A percentile compares a stretch with the other conserved stretches of the same genome.
Conservation (phyloP, 1,284 basidiomycete genomes). For the Cerioporus squamosus region DNA sequence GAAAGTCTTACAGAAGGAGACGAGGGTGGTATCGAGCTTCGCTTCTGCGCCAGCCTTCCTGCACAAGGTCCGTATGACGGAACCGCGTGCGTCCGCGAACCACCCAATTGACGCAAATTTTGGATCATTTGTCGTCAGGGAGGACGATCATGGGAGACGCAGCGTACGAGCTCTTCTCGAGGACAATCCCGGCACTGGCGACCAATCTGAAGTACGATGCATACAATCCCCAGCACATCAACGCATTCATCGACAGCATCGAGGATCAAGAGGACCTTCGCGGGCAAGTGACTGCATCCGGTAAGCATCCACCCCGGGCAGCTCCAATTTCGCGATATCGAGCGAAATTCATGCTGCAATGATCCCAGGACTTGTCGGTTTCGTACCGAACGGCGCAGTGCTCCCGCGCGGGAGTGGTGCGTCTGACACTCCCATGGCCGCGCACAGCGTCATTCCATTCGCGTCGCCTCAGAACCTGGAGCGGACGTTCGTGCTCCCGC, state of each 20-base stretch:
- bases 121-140: constrained; percentile 1
- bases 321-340: no score
- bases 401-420: constrained; percentile 27
- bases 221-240: constrained; percentile 7
- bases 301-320: background rate
- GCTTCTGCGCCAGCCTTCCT: constrained; percentile 26
- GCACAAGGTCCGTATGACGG: constrained; percentile 18
- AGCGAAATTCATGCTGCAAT: background rate
- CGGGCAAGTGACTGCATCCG: constrained; percentile 3
- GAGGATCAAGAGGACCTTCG: constrained; percentile 27
- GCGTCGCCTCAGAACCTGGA: constrained; percentile 22
- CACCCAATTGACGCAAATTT: background rate
- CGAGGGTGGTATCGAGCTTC: constrained; percentile 17
- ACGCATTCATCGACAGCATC: constrained; percentile 20
- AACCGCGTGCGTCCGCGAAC: no score
- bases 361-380: constrained; percentile 23
- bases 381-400: constrained; percentile 26
- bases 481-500: constrained; percentile 19
- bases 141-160: constrained; percentile 21
- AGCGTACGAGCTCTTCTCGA: constrained; percentile 17
- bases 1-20: background rate
- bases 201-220: constrained; percentile 13
- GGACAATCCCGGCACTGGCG: constrained; percentile 10
- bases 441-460: constrained; percentile 17
- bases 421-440: constrained; percentile 22